Conservation (phyloP, 148 eudicot species). For the Persicaria tinctoria region DNA sequence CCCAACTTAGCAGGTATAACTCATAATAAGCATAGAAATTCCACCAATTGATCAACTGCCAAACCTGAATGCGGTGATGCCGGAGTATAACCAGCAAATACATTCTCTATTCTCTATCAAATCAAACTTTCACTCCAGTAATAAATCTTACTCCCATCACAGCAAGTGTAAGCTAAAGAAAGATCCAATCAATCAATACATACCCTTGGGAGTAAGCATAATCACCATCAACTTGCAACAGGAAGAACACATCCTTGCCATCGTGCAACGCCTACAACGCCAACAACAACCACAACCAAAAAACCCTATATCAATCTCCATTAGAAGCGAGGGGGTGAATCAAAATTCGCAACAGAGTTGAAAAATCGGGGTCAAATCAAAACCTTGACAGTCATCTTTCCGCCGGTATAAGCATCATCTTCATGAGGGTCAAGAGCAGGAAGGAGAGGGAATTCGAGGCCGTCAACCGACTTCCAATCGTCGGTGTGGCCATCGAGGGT, state of each 20-base stretch:
- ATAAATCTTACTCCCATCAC: not conserved
- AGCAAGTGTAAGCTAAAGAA: not conserved
- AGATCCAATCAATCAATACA: constrained; percentile 13
- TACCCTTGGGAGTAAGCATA: constrained; percentile 71
- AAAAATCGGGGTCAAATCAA: not conserved
- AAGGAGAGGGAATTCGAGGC: constrained; percentile 55
- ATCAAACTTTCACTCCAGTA: not conserved
- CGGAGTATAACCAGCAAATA: not conserved
- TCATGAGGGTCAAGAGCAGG: constrained; percentile 89
- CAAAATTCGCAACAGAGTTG: not conserved
- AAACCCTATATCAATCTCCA: not conserved
- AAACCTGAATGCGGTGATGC: not conserved
- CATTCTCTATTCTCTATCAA: not conserved
- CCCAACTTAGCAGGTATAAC: not conserved
- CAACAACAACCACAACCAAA: not conserved
- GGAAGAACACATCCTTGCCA: constrained; percentile 66
- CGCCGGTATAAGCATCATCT: constrained; percentile 57
- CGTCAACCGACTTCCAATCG: constrained; percentile 59
- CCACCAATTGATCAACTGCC: not conserved
- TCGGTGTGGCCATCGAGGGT: constrained; percentile 73
- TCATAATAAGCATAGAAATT: not conserved
- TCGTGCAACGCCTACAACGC: constrained; percentile 70
- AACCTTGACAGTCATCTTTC: constrained; percentile 78
- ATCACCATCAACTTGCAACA: constrained; percentile 77
- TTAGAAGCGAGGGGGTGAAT: not conserved